A percentile compares a stretch with the other conserved stretches of the same genome.
phyloP scores from a whole-genome alignment of 1,139 yeast genomes.

The Yamadazyma membranifaciens region DNA sequence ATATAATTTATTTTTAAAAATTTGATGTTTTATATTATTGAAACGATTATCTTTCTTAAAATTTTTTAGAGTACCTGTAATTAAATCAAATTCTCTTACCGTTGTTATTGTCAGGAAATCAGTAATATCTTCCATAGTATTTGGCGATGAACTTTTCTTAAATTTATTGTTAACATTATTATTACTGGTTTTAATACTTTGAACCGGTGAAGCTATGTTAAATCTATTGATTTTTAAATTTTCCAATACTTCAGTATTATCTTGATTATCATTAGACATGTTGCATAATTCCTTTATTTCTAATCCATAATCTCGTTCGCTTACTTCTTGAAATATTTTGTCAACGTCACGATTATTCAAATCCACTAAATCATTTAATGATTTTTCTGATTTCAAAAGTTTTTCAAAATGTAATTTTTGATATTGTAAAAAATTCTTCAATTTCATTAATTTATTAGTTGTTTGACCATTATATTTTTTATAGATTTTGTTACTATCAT shows the following conservation, averaged over 20 bases:
- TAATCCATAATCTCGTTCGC: conserved; percentile 27
- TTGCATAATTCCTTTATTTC: conserved; percentile 25
- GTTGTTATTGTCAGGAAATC: conserved; percentile 46
- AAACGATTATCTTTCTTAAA: conserved; percentile 23
- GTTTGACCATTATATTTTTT: conserved; percentile 29
- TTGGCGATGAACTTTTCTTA: conserved; percentile 1
- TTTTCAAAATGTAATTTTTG: conserved; percentile 32
- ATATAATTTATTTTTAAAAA: conserved; percentile 41
- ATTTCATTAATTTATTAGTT: conserved; percentile 37
- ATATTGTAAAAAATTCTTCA: conserved; percentile 40
- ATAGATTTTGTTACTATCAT: conserved; percentile 39
- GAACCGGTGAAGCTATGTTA: not conserved
- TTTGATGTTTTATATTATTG: conserved; percentile 34
- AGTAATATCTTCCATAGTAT: conserved; percentile 15
- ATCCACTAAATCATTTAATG: conserved; percentile 28
- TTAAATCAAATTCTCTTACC: conserved; percentile 36
- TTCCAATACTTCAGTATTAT: conserved; percentile 1
- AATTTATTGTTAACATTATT: not conserved
- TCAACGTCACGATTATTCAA: conserved; percentile 35
- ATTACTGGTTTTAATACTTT: not conserved
- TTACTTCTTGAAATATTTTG: conserved; percentile 32
- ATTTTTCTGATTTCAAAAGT: conserved; percentile 18
- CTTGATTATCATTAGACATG: not conserved
- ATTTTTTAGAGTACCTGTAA: conserved; percentile 39
- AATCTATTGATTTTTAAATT: conserved; percentile 8